Evolutionary conservation across 2,329 filamentous ascomycete species (phyloP).

Genomic region (Cladosporium sphaerospermum): DNA sequence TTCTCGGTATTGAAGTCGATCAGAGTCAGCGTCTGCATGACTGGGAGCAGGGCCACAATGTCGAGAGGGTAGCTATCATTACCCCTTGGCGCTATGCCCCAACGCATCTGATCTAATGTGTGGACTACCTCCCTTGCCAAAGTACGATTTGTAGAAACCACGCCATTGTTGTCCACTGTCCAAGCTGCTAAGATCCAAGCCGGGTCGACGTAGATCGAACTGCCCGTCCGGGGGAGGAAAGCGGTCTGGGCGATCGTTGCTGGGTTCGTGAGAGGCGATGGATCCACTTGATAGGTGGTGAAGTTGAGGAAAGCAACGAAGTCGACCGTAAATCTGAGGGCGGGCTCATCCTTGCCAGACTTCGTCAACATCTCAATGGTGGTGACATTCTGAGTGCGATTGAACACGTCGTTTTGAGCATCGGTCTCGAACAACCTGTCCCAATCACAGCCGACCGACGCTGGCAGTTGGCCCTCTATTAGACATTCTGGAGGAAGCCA

Average conservation of each 20-base stretch:
- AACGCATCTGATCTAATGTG: not conserved
- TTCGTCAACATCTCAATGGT: slow-evolving; percentile 12
- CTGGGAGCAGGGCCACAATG: not conserved
- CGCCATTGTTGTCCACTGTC: slow-evolving; percentile 16
- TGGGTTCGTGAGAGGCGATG: slow-evolving; percentile 18
- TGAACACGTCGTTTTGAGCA: not conserved
- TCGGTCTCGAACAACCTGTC: slow-evolving; percentile 11
- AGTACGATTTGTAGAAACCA: slow-evolving; percentile 1
- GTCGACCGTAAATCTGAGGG: slow-evolving; percentile 11
- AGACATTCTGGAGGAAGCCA: slow-evolving; percentile 15
- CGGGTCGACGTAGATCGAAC: slow-evolving; percentile 16
- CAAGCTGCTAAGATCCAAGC: slow-evolving; percentile 26
- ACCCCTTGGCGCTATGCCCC: too few species aligned
- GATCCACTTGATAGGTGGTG: slow-evolving; percentile 22
- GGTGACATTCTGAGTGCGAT: slow-evolving; percentile 13
- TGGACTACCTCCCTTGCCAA: not conserved
- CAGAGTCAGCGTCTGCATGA: slow-evolving; percentile 18
- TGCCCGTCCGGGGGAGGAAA: slow-evolving; percentile 6
- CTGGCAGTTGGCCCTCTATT: not conserved
- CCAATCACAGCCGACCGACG: slow-evolving; percentile 14
- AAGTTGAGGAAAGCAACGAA: slow-evolving; percentile 17
- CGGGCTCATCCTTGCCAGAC: not conserved
- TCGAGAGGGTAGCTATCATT: not conserved
- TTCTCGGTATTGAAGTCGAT: slow-evolving; percentile 17
- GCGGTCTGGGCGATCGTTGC: slow-evolving; percentile 16